Evolutionary conservation across 257 asterid genomes (phyloP), one percentile per base, ranked within the genome.

Genomic region (Jasminum sambac): DNA sequence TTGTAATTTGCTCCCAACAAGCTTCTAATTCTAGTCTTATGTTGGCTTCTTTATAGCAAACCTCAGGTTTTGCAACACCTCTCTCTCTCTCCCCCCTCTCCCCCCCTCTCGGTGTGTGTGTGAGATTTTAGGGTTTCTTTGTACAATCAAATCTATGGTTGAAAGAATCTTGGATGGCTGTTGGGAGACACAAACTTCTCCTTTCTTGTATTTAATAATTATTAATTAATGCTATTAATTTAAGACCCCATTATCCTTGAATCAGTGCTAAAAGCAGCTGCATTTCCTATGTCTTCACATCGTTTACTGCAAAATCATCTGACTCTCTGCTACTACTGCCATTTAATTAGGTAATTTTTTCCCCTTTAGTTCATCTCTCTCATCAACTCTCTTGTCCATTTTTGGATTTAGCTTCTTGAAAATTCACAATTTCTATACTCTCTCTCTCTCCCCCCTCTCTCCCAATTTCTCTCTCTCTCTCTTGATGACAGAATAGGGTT

Each of bases 111-210:
- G 24, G 43, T 46, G 14, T 21, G 58, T 64, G 23, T 38, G 11
- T 7, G 41, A 16, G n/a, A 16, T 26, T 42, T n/a, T 43, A 30
- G 44, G 24, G 42, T 11, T 19, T 5, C 5, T n/a, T n/a, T n/a
- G n/a, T n/a, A n/a, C n/a, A 25, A 48, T 40, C 48, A 40, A 57
- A 13, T n/a, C 58, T 8, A n/a, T 50, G 59, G 24, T 50, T 17
- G 19, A 17, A 23, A 9, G 16, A 21, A 55, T 21, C 34, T 55
- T 10, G 16, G 75, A 71, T 46, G 74, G 74, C 79, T 78, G 74
- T 76, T 76, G 79, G 88, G 90, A 75, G 79, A 86, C 88, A 81
- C 71, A 14, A 39, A 2, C 25, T 23, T 13, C 57, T 46, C 43
- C 76, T 52, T 66, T 66, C 59, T 50, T 8, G 25, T 6, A 17